Evolutionary conservation across 2,329 filamentous ascomycete species (phyloP), one percentile per base, ranked within the genome.

Genomic region (Nothophaeocryptopus gaeumannii): DNA sequence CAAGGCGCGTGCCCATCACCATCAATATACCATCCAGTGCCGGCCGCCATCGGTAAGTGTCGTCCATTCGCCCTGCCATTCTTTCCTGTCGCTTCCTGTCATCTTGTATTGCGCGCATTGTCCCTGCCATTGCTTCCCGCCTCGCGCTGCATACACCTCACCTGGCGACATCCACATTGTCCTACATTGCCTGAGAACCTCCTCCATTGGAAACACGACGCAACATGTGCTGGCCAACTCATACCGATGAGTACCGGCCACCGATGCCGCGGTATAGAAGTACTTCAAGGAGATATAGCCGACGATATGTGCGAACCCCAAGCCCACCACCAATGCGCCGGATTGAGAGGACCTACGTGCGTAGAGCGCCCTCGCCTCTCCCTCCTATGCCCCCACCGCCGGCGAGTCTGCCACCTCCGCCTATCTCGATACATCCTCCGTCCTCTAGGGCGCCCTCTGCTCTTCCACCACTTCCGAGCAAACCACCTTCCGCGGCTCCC

Each of bases 301-400:
- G 55, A 14, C 45, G 38, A 13, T 59, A 59, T 45, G 58, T 54
- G 12, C 52, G 51, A 8, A 55, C 58, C 29, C 58, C 20, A 26
- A 26, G 20, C 20, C 20, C 58, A 15, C 53, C 53, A 9, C 56
- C 52, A 39, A 39, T 53, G 39, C 53, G 52, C 15, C 39, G 51
- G 20, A 50, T 59, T 16, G 57, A 58, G 29, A 54, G 56, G 11
- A 59, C 58, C 31, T 55, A 59, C n/a, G 52, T 63, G 9, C 54
- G 57, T 33, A 45, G 50, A 45, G 38, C 50, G 8, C 57, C 49
- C 3, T 37, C 26, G 12, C 51, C 51, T 12, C 48, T 48, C 3
- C 48, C 53, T 10, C 47, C 53, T 10, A 50, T 45, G 13, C 51
- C 53, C 2, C 51, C 55, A 34, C 31, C 55, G 13, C 39, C 45